Conservation (phyloP, 257 asterid species). For the Primulina eburnea region DNA sequence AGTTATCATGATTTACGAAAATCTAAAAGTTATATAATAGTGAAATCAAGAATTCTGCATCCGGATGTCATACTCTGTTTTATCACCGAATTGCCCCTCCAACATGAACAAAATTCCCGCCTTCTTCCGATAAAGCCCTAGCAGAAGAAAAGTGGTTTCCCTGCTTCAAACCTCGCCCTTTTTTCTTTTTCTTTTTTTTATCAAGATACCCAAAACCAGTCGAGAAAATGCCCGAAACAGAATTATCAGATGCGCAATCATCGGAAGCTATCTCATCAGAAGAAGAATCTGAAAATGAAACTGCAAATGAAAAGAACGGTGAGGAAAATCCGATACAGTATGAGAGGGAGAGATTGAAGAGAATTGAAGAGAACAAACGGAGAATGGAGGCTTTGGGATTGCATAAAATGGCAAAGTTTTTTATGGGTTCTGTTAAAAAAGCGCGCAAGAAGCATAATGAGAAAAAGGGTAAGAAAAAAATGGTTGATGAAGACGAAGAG, state of each 20-base stretch:
- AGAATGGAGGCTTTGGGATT: constrained; percentile 92
- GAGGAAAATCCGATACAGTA: constrained; percentile 45
- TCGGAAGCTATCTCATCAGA: constrained; percentile 37
- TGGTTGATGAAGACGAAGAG: constrained; percentile 74
- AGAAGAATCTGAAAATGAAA: constrained; percentile 37
- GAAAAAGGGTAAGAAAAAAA: constrained; percentile 55
- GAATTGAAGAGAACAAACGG: constrained; percentile 70
- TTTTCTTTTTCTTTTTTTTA: neutral
- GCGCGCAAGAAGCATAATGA: constrained; percentile 34
- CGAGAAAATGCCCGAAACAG: constrained; percentile 31
- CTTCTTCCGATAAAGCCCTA: constrained; percentile 1
- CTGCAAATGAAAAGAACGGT: constrained; percentile 16
- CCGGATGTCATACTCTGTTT: no score
- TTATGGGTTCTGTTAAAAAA: constrained; percentile 43
- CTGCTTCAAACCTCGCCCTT: neutral
- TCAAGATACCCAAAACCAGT: constrained; percentile 12
- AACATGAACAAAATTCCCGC: constrained; percentile 30
- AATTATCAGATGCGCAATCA: constrained; percentile 40
- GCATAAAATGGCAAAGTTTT: constrained; percentile 55
- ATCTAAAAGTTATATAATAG: no score
- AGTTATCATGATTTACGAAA: no score
- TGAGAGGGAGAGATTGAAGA: constrained; percentile 71
- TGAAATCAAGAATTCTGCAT: no score
- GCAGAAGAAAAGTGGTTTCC: neutral
- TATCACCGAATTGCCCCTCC: constrained; percentile 4